These are phyloP conservation scores for Cryptococcus wingfieldii DNA, from an alignment of 1,284 basidiomycete genomes.

Conservation along the genomic window DNA sequence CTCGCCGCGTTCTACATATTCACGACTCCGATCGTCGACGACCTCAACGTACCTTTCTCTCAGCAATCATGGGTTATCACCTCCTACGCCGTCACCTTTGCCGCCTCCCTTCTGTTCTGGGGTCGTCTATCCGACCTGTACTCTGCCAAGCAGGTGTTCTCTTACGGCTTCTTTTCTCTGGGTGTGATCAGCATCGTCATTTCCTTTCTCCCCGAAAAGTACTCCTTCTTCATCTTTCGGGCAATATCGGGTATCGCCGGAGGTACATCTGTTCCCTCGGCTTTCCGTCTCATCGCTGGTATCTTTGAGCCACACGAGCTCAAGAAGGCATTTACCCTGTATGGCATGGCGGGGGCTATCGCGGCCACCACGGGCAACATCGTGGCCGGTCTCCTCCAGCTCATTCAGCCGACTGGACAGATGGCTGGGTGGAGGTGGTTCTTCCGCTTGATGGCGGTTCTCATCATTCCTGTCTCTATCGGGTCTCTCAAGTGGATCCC, in stretches of 20 bases:
- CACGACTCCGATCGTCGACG: conserved; percentile 13
- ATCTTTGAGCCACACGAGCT: conserved; percentile 27
- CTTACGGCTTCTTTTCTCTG: conserved; percentile 23
- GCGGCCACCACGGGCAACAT: conserved; percentile 18
- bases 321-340: conserved; percentile 27
- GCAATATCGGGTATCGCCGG: conserved; percentile 34
- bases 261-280: conserved; percentile 26
- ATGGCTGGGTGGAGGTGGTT: conserved; percentile 39
- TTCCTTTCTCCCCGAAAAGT: conserved; percentile 28
- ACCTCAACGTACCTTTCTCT: conserved; percentile 13
- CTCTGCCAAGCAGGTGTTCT: conserved; percentile 29
- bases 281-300: conserved; percentile 30
- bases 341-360: conserved; percentile 17
- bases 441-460: conserved; percentile 40
- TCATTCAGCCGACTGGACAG: conserved; percentile 35
- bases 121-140: conserved; percentile 36
- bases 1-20: conserved; percentile 23
- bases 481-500: conserved; percentile 21
- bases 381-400: conserved; percentile 25
- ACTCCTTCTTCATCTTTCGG: conserved; percentile 32
- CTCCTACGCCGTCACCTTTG: conserved; percentile 32
- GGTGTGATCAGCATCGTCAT: conserved; percentile 29
- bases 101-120: conserved; percentile 31
- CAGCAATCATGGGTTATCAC: conserved; percentile 29
- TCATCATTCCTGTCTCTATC: conserved; percentile 13